These are phyloP conservation scores for Quercus gilva DNA, from an alignment of 306 rosid genomes.

Conservation along the genomic window DNA sequence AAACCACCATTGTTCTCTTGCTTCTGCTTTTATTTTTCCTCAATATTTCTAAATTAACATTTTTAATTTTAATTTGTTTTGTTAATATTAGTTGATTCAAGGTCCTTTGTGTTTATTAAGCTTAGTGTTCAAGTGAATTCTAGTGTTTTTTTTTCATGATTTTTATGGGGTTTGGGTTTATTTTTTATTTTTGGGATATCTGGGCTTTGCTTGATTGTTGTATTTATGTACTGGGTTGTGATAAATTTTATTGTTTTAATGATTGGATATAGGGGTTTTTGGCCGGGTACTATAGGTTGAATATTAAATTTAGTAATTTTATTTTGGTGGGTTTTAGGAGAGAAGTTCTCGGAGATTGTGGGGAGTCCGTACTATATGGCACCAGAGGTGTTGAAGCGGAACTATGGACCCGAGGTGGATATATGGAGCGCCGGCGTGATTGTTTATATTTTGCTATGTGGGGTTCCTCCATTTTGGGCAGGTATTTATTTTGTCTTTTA, in stretches of 20 bases:
- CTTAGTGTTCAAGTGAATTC: neutral
- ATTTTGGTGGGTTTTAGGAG: slow-evolving; percentile 36
- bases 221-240: neutral
- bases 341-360: slow-evolving; percentile 78
- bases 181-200: neutral
- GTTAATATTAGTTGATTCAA: neutral
- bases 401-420: slow-evolving; percentile 84
- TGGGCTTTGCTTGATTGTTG: neutral
- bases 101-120: neutral
- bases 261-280: neutral
- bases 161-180: neutral
- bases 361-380: slow-evolving; percentile 97
- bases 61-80: too few relatives aligned
- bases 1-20: too few relatives aligned
- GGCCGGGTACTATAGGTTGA: neutral
- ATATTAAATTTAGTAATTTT: neutral
- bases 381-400: slow-evolving; percentile 81
- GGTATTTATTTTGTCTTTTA: slow-evolving; percentile 30
- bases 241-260: neutral
- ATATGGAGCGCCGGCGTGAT: slow-evolving; percentile 90
- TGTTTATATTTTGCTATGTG: slow-evolving; percentile 77
- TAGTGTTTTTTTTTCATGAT: neutral
- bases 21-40: too few relatives aligned
- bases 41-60: too few relatives aligned
- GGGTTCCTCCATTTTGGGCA: slow-evolving; percentile 97